Base-by-base conservation (phyloP, 2,329 filamentous ascomycete genomes). In the Zarea fungicola region DNA sequence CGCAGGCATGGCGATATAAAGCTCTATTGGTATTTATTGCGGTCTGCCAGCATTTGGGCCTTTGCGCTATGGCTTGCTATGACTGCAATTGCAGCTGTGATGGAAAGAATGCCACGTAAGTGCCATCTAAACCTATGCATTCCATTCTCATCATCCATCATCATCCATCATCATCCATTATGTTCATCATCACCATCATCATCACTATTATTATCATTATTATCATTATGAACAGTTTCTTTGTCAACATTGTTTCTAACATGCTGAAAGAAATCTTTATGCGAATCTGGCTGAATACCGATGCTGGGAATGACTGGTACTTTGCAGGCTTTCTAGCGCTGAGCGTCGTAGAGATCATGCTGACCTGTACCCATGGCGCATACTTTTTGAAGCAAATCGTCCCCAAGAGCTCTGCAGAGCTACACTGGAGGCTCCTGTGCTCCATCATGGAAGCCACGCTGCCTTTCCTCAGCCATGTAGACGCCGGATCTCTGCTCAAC, bases 381-480 rank as follows among this genome's bases (percentile, higher is more conserved):
- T 9, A 10, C 2, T 40, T 40, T n/a, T n/a, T 40, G 22, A 40
- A 40, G 22, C 21, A 26, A 5, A 18, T 40, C 6, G 6, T 40
- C 13, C 36, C 36, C 2, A 10, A 3, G 13, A 40, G 36, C 36
- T 40, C 36, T 1, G 22, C 14, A 3, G 22, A 29, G 14, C 19
- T 43, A 9, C 22, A 35, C 13, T 32, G 18, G 28, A 11, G 16
- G 7, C 28, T 35, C 1, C 13, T 43, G 14, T n/a, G 22, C 2
- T 32, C 28, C 4, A 22, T 49, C 21, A 40, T 40, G 36, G 36
- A 6, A 8, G n/a, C 36, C 1, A 53, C 51, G 5, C 21, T 56
- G 11, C 53, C 50, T 1, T 58, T 54, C 1, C 65, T 51, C 19
- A 36, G 19, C 14, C n/a, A 39, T 23, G 29, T 36, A 34, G 34